Evolutionary conservation across 2,329 filamentous ascomycete genomes (phyloP).

Genomic region (Microcyclospora pomicola): DNA sequence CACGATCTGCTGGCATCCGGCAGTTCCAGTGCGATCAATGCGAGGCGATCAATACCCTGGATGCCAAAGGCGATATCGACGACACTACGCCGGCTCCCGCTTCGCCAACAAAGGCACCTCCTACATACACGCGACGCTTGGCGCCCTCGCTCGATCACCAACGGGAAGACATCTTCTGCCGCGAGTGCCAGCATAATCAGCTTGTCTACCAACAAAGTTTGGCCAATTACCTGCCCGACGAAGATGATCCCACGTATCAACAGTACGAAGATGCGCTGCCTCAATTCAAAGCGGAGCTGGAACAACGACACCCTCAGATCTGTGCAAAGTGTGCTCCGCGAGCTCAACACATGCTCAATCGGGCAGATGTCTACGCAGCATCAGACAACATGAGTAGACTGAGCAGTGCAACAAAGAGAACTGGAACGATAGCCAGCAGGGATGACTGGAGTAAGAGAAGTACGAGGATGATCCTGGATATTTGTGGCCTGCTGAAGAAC

Average conservation of each 20-base stretch:
- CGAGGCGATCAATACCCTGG: conserved; percentile 78
- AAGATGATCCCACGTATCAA: conserved; percentile 52
- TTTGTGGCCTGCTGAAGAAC: conserved; percentile 10
- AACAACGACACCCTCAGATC: conserved; percentile 76
- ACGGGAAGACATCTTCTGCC: conserved; percentile 46
- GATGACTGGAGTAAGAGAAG: conserved; percentile 27
- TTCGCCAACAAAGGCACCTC: conserved; percentile 10
- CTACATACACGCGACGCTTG: conserved; percentile 4
- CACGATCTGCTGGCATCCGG: conserved; percentile 43
- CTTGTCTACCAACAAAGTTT: conserved; percentile 62
- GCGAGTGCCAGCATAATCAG: conserved; percentile 78
- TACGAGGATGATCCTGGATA: conserved; percentile 14
- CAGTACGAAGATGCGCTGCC: conserved; percentile 56
- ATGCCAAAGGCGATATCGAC: conserved; percentile 80
- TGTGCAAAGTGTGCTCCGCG: conserved; percentile 66
- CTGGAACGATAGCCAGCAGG: conserved; percentile 32
- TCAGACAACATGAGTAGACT: conserved; percentile 39
- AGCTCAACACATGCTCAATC: conserved; percentile 39
- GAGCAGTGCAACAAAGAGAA: conserved; percentile 40
- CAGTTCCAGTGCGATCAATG: conserved; percentile 65
- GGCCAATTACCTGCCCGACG: conserved; percentile 61
- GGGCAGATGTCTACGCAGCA: conserved; percentile 20
- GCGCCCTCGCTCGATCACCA: conserved; percentile 7
- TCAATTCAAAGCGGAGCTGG: conserved; percentile 56
- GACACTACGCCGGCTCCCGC: conserved; percentile 54